Base-by-base conservation (phyloP, 805 yeast genomes). In the Yamadazyma tumulicola region DNA sequence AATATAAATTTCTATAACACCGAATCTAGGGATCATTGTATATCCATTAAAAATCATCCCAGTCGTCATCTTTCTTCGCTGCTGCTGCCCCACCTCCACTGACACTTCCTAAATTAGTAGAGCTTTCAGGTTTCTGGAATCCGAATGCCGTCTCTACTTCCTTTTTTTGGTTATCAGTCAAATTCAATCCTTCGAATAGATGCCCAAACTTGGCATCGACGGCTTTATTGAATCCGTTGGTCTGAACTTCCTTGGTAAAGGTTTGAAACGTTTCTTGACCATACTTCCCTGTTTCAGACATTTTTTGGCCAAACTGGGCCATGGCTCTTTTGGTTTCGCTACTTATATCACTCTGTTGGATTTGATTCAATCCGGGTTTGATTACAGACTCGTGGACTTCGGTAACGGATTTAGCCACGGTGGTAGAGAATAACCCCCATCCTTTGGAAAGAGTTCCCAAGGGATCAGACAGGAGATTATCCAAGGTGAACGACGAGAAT, bases 221-320 rank as follows among this genome's bases (percentile, higher is more conserved):
- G 33, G 72, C 59, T 35, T 55, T 60, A 45, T 63, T 60, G 30
- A 63, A 46, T 5, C 71, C 68, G 36, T 52, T 68, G 42, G 46
- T 59, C 55, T 60, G 63, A 19, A 62, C 46, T 55, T 70, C 62
- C 23, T 53, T 42, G 26, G 87, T 79, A 52, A 79, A 77, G 12
- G 67, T 65, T 42, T 69, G 72, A 49, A 76, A 72, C n/a, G 81
- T 79, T 44, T 80, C 82, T 35, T 77, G 79, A 18, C 95, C 85
- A 46, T 77, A 78, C 41, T 69, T 74, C 21, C 94, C 84, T 1
- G 96, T 86, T 47, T 88, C 94, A 56, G 85, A 95, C 65, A 91
- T 84, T 53, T 80, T 87, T 55, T 85, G 95, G 31, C 97, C 96
- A 64, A 91, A 93, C 67, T 93, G 97, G 39, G 86, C 81, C 75